A percentile compares a stretch with the other conserved stretches of the same genome.
These are phyloP conservation scores for Rutstroemia sp. DNA, from an alignment of 2,329 filamentous ascomycete genomes.

Conservation along the genomic window DNA sequence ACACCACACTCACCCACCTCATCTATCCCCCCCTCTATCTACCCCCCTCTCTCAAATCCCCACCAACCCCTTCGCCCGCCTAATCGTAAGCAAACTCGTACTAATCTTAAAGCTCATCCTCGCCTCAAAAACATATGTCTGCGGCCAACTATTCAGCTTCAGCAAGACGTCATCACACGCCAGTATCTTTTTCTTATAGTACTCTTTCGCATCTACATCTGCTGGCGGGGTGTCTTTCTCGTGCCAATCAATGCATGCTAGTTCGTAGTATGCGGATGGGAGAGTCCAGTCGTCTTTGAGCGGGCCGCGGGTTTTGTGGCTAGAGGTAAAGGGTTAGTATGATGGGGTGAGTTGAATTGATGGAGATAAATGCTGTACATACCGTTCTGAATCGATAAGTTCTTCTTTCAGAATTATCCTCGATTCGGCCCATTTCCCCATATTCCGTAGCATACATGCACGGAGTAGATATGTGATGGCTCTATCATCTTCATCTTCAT, in stretches of 20 bases:
- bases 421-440: constrained; percentile 58
- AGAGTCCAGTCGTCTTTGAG: constrained; percentile 62
- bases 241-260: constrained; percentile 74
- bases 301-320: constrained; percentile 47
- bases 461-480: constrained; percentile 61
- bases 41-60: constrained; percentile 7
- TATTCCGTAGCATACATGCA: constrained; percentile 56
- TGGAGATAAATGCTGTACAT: constrained; percentile 20
- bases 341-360: constrained; percentile 9
- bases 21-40: neutral
- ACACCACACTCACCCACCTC: neutral
- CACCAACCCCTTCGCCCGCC: constrained; percentile 22
- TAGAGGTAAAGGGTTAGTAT: constrained; percentile 20
- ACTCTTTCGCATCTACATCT: constrained; percentile 53
- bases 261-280: constrained; percentile 77
- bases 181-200: constrained; percentile 40
- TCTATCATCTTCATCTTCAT: constrained; percentile 49
- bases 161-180: constrained; percentile 60
- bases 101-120: constrained; percentile 58
- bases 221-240: constrained; percentile 38
- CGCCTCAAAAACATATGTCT: constrained; percentile 64
- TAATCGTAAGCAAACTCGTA: constrained; percentile 22
- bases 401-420: constrained; percentile 52
- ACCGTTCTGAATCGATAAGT: constrained; percentile 59
- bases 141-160: constrained; percentile 64